Conservation (phyloP, 1,284 basidiomycete species). For the Microbotryum scabiosae region DNA sequence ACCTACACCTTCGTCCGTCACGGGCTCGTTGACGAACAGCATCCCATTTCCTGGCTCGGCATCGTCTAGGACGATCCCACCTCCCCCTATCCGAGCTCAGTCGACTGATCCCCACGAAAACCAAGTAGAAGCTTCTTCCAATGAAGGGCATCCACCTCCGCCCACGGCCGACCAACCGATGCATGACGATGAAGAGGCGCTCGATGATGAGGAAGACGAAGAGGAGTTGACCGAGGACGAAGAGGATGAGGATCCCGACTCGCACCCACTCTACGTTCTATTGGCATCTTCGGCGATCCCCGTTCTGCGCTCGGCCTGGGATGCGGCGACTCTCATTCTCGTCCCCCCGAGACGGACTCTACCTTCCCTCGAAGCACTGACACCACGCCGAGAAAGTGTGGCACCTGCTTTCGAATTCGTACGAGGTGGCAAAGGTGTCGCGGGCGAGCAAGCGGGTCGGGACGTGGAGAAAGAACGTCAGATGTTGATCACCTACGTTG, state of each 20-base stretch:
- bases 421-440: slow-evolving; percentile 3
- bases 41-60: no score
- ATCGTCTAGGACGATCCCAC: no score
- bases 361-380: background rate
- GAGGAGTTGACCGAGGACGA: slow-evolving; percentile 1
- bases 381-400: background rate
- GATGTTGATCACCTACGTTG: background rate
- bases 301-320: background rate
- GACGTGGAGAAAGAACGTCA: background rate
- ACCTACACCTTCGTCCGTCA: no score
- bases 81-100: no score
- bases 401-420: slow-evolving; percentile 6
- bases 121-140: no score
- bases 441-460: background rate
- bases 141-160: no score
- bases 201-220: background rate
- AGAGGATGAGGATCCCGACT: slow-evolving; percentile 2
- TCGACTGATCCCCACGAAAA: no score
- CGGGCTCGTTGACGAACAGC: no score
- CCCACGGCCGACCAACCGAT: no score
- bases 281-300: background rate
- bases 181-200: background rate
- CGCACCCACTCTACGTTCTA: slow-evolving; percentile 3
- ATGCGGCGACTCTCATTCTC: slow-evolving; percentile 1
- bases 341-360: slow-evolving; percentile 1